phyloP scores from a whole-genome alignment of 441 rosid species.

The Gossypium laxum region DNA sequence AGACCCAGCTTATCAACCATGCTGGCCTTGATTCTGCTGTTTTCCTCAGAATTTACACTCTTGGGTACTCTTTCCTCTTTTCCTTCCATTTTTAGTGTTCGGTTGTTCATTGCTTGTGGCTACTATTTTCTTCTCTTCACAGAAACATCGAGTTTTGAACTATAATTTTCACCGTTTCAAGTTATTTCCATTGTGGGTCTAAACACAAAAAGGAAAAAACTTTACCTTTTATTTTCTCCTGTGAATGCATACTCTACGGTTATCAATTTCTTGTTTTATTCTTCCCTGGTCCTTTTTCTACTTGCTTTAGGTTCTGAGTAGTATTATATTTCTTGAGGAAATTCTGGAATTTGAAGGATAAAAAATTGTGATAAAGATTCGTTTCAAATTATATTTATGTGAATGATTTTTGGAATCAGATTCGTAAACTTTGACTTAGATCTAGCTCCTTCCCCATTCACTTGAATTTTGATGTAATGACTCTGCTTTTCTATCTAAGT shows the following conservation, averaged over 20 bases:
- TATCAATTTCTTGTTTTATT: constrained; percentile 3
- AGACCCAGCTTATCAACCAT: constrained; percentile 63
- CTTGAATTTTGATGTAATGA: neutral
- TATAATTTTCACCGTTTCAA: neutral
- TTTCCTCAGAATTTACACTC: constrained; percentile 78
- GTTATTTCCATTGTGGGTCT: neutral
- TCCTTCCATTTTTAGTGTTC: neutral
- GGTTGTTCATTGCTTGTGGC: neutral
- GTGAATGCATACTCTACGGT: neutral
- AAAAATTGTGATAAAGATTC: neutral
- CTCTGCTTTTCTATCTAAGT: neutral
- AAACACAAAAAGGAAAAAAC: neutral
- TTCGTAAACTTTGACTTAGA: neutral
- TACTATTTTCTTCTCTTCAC: neutral
- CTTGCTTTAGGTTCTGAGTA: neutral
- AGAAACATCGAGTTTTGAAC: constrained; percentile 1
- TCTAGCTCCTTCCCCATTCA: neutral
- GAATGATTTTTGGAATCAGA: constrained; percentile 4
- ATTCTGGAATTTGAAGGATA: neutral
- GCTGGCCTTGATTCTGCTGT: constrained; percentile 95
- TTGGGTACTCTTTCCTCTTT: constrained; percentile 44
- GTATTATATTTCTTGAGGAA: neutral
- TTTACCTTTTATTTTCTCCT: neutral
- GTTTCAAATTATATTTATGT: neutral
- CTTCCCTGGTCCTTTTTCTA: neutral